Conservation (phyloP, 2,329 filamentous ascomycete genomes). For the Pseudocercospora eumusae region DNA sequence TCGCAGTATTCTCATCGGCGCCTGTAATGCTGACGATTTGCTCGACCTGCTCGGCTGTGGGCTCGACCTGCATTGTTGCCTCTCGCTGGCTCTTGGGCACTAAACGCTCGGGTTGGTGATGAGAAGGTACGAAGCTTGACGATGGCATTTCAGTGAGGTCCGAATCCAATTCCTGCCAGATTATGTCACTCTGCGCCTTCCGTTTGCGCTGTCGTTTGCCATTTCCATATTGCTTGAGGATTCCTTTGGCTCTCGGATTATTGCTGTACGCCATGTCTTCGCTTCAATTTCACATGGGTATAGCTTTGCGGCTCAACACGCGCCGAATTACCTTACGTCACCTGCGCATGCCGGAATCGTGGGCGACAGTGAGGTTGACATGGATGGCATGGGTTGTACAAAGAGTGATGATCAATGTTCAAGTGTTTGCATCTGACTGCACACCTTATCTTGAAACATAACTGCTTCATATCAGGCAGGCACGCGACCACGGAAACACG, state of each 20-base stretch:
- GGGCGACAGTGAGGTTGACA: not conserved
- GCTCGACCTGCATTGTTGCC: conserved; percentile 34
- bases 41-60: conserved; percentile 30
- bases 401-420: not conserved
- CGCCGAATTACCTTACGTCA: conserved; percentile 1
- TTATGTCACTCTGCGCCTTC: conserved; percentile 6
- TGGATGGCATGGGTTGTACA: not conserved
- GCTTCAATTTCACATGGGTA: conserved; percentile 9
- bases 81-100: conserved; percentile 26
- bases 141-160: not conserved
- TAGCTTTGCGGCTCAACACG: conserved; percentile 4
- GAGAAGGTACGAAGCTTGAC: conserved; percentile 17
- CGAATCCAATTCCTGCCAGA: not conserved
- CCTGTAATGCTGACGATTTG: conserved; percentile 30
- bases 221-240: not conserved
- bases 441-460: not conserved
- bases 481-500: conserved; percentile 3
- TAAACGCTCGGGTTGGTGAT: conserved; percentile 19
- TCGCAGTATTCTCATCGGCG: conserved; percentile 26
- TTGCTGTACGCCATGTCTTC: not conserved
- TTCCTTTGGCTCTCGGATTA: not conserved
- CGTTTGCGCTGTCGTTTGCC: not conserved
- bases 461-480: not conserved
- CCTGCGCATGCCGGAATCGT: not conserved
- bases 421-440: not conserved